Evolutionary conservation across 2,329 filamentous ascomycete species (phyloP).

Genomic region (Aspergillus sp.): DNA sequence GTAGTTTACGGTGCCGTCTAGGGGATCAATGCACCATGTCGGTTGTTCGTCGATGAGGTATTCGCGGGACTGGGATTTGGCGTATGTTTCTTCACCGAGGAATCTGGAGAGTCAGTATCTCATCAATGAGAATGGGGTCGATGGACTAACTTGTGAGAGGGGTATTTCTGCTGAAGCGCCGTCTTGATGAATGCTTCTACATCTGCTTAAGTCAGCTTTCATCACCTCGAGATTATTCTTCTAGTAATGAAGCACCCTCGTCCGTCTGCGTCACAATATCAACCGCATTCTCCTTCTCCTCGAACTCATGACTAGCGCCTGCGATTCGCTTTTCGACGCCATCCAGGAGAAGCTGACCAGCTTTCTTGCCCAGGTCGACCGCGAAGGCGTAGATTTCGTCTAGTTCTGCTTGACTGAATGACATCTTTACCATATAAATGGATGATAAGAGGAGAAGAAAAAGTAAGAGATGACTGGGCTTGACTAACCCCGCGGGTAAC

Average conservation of each 20-base stretch:
- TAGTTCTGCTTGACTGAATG: conserved; percentile 42
- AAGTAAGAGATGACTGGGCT: not conserved
- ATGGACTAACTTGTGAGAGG: conserved; percentile 54
- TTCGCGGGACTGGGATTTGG: conserved; percentile 57
- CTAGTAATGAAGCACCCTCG: conserved; percentile 46
- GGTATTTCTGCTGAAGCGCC: conserved; percentile 55
- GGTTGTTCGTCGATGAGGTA: conserved; percentile 60
- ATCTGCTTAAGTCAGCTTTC: conserved; percentile 43
- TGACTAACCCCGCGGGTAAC: not conserved
- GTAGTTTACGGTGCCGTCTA: conserved; percentile 73
- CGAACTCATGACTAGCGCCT: conserved; percentile 36
- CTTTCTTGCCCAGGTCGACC: conserved; percentile 62
- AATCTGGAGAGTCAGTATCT: conserved; percentile 46
- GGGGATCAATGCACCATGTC: conserved; percentile 70
- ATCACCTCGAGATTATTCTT: not conserved
- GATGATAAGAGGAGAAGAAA: not conserved
- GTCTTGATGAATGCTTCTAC: conserved; percentile 64
- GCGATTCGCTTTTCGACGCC: conserved; percentile 53
- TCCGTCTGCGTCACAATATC: conserved; percentile 74
- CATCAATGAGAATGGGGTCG: not conserved
- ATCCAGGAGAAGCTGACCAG: conserved; percentile 60
- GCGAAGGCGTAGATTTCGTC: conserved; percentile 64
- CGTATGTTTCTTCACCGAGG: conserved; percentile 71
- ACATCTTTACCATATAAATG: conserved; percentile 2
- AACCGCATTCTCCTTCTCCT: conserved; percentile 68